Evolutionary conservation across 177 flowering plant species (phyloP).

Genomic region (Vitis hybrid): DNA sequence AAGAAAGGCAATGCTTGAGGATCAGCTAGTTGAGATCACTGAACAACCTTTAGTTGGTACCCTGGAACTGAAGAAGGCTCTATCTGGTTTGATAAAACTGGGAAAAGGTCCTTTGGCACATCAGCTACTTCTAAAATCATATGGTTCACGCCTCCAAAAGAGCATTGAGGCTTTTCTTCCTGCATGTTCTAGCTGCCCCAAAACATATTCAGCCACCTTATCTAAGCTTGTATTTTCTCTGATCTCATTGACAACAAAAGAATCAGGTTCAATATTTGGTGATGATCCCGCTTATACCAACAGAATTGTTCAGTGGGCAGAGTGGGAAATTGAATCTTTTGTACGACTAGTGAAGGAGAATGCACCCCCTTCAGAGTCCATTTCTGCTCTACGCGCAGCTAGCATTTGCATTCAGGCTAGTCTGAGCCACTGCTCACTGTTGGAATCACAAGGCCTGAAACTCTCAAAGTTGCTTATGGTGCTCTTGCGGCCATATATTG

Average conservation of each 20-base stretch:
- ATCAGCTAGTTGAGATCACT: slow-evolving; percentile 63
- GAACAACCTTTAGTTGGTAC: slow-evolving; percentile 62
- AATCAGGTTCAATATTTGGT: slow-evolving; percentile 68
- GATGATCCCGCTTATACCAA: slow-evolving; percentile 73
- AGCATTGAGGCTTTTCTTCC: slow-evolving; percentile 73
- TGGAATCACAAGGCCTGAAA: slow-evolving; percentile 86
- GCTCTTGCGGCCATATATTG: slow-evolving; percentile 79
- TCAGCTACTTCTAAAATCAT: slow-evolving; percentile 66
- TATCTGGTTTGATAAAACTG: slow-evolving; percentile 60
- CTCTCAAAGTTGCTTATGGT: slow-evolving; percentile 79
- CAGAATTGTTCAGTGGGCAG: slow-evolving; percentile 90
- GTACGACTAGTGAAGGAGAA: slow-evolving; percentile 83
- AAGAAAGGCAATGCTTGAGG: slow-evolving; percentile 70
- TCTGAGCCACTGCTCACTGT: slow-evolving; percentile 65
- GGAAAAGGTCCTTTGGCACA: slow-evolving; percentile 87
- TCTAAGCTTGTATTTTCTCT: slow-evolving; percentile 77
- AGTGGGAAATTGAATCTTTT: slow-evolving; percentile 84
- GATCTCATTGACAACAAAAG: slow-evolving; percentile 62
- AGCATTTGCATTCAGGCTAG: slow-evolving; percentile 83
- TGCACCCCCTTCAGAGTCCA: slow-evolving; percentile 71
- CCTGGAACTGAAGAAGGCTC: slow-evolving; percentile 59
- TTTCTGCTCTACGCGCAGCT: slow-evolving; percentile 75
- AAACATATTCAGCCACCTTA: slow-evolving; percentile 72
- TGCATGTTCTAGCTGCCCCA: slow-evolving; percentile 68
- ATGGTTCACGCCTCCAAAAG: slow-evolving; percentile 67